Conservation (phyloP, 2,329 filamentous ascomycete genomes). For the Beauveria brongniartii region DNA sequence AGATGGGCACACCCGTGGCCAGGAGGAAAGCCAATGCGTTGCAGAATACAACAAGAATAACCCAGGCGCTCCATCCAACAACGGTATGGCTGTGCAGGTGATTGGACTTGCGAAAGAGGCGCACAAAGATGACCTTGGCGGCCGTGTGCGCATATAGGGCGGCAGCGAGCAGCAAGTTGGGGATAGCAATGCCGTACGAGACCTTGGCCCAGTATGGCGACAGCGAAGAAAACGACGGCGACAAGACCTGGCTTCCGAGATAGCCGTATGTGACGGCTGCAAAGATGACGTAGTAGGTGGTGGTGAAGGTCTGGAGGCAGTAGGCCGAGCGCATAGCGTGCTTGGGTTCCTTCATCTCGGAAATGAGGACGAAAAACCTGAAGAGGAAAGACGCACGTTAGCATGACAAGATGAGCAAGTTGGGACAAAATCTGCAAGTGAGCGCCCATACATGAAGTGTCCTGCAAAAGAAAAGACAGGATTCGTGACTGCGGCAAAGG, state of each 20-base stretch:
- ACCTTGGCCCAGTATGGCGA: slow-evolving; percentile 38
- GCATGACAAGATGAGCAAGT: not conserved
- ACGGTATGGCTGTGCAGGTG: slow-evolving; percentile 41
- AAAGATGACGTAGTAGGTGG: slow-evolving; percentile 42
- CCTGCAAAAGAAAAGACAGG: slow-evolving; percentile 45
- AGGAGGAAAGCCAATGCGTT: slow-evolving; percentile 36
- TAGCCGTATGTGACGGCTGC: slow-evolving; percentile 43
- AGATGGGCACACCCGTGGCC: slow-evolving; percentile 42
- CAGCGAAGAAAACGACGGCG: slow-evolving; percentile 40
- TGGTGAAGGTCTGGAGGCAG: slow-evolving; percentile 40
- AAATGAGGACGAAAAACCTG: slow-evolving; percentile 43
- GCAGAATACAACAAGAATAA: slow-evolving; percentile 34
- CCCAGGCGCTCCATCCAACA: slow-evolving; percentile 40
- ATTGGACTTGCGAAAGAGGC: slow-evolving; percentile 35
- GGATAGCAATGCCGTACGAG: slow-evolving; percentile 41
- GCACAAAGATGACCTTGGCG: slow-evolving; percentile 41
- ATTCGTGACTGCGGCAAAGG: slow-evolving; percentile 30
- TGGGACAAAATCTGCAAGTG: too few relatives aligned
- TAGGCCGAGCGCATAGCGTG: slow-evolving; percentile 45
- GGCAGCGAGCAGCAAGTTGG: slow-evolving; percentile 42
- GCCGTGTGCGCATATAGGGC: slow-evolving; percentile 43
- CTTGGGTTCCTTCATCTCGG: slow-evolving; percentile 42
- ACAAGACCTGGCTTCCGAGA: slow-evolving; percentile 35
- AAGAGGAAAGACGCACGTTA: not conserved
- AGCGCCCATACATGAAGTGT: slow-evolving; percentile 33